phyloP scores from a whole-genome alignment of 2,329 filamentous ascomycete species.

The Fusarium dlaminii region DNA sequence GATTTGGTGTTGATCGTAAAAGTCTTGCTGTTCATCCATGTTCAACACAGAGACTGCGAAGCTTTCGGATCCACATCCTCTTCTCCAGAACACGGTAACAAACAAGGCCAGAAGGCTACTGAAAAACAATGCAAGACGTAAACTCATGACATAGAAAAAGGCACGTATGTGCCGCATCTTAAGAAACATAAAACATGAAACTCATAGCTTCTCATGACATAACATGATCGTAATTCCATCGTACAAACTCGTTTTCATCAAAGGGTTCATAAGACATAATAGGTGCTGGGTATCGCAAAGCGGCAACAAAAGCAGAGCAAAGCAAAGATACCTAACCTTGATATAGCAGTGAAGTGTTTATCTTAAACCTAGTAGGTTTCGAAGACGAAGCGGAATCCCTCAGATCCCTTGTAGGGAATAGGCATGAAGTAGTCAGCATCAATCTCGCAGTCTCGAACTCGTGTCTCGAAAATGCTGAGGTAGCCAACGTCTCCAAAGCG shows the following conservation, averaged over 20 bases:
- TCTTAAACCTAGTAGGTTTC: constrained; percentile 38
- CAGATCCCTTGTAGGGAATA: constrained; percentile 50
- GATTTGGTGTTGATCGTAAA: not conserved
- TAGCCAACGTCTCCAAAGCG: constrained; percentile 47
- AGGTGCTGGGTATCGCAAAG: constrained; percentile 25
- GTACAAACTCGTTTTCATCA: constrained; percentile 23
- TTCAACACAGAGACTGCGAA: constrained; percentile 1
- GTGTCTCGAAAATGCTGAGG: constrained; percentile 49
- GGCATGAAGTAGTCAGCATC: constrained; percentile 53
- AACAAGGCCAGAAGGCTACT: not conserved
- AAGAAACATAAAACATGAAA: constrained; percentile 28
- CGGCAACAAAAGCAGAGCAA: constrained; percentile 3
- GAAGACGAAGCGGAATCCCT: constrained; percentile 48
- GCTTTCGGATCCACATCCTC: not conserved
- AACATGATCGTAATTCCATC: constrained; percentile 27
- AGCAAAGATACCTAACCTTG: constrained; percentile 18
- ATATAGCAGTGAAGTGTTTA: constrained; percentile 12
- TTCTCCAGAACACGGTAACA: constrained; percentile 15
- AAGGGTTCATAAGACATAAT: constrained; percentile 7
- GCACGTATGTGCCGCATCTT: constrained; percentile 28
- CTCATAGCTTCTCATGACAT: constrained; percentile 30
- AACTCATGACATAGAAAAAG: constrained; percentile 35
- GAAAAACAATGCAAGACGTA: not conserved
- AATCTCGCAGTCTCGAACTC: constrained; percentile 48
- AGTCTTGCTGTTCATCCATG: constrained; percentile 1